Base-by-base conservation (phyloP, 352 stramenopile species). In the Phytophthora crassamura region DNA sequence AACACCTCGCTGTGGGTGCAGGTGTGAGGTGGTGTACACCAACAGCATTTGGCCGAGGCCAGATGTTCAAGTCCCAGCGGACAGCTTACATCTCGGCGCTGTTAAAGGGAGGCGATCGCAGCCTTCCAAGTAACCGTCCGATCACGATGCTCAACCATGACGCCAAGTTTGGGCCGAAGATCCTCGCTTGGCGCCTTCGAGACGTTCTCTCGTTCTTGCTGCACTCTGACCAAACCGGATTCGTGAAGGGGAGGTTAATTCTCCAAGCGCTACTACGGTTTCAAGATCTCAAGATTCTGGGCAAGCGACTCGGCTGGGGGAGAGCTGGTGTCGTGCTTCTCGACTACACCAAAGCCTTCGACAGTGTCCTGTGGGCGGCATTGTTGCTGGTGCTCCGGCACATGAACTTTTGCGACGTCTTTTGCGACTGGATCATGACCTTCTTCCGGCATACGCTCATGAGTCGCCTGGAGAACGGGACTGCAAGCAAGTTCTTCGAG, bases 91-190 rank as follows among this genome's bases (percentile, higher is more conserved):
- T 70, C 18, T 57, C 54, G 7, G 9, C 65, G 16, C 16, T 70
- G 7, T 59, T 40, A 18, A 64, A 64, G 11, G 40, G 28, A 36
- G 53, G 52, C 2, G 46, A 64, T 9, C 39, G 46, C 0, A 25
- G 5, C 9, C 12, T 46, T 6, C 52, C 52, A 0, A 50, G 33
- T 0, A 69, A 68, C 8, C 32, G 61, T 4, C 61, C 61, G 0
- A 33, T 60, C 11, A 69, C 61, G 16, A n/a, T 69, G 0, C 39
- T 59, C 5, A 69, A 69, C 16, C 61, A 69, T 3, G 53, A 69
- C n/a, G 61, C 61, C 2, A 69, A 64, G 28, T 59, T 69, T 7
- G 52, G 53, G 1, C 61, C 61, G 7, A 69, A 69, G 8, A 48
- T 58, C 14, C 9, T 59, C 0, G 54, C 54, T 0, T 51, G 32